Base-by-base conservation (phyloP, 1,284 basidiomycete genomes). In the Trametes polyzona region DNA sequence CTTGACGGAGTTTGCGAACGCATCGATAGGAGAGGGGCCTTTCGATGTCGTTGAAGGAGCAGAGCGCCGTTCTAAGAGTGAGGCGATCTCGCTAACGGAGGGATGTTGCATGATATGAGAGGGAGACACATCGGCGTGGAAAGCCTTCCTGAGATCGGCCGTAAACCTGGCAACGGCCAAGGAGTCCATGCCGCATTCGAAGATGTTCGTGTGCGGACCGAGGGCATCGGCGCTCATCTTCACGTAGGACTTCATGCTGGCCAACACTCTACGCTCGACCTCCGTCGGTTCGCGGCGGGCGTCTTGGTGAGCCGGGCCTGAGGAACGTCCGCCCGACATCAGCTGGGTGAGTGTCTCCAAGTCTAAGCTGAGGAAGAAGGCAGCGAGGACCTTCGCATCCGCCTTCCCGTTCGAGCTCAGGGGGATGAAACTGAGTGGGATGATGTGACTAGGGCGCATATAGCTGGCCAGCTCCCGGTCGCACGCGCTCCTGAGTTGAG, bases 391-490 rank as follows among this genome's bases (percentile, higher is more conserved):
- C 60, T 82, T 82, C 37, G 64, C 66, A 52, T 82, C 81, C 1
- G 74, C 69, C 67, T 82, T 82, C 24, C 81, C 81, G 57, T 82
- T 83, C 14, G 72, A 64, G 64, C 72, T 82, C 53, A 82, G 61
- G 4, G 80, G 80, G 53, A 82, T 73, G 70, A 76, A 83, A 55
- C 66, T 70, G 17, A 82, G 69, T 5, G 79, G 77, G 35, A 83
- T 71, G 54, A 82, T 73, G 61, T 81, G 79, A 52, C 77, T 76
- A 12, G 80, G 80, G 9, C 80, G 74, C 80, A 83, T 82, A 58
- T 82, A 82, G 52, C 73, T 77, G 8, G 81, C 76, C 1, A 82
- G 70, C 61, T 79, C 77, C 21, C 62, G 56, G 39, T 78, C 73
- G 62, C 76, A 79, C 19, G 73, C 71, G 14, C 50, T 58, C 44